phyloP scores from a whole-genome alignment of 1,284 basidiomycete genomes.

The Fomitopsis palustris region DNA sequence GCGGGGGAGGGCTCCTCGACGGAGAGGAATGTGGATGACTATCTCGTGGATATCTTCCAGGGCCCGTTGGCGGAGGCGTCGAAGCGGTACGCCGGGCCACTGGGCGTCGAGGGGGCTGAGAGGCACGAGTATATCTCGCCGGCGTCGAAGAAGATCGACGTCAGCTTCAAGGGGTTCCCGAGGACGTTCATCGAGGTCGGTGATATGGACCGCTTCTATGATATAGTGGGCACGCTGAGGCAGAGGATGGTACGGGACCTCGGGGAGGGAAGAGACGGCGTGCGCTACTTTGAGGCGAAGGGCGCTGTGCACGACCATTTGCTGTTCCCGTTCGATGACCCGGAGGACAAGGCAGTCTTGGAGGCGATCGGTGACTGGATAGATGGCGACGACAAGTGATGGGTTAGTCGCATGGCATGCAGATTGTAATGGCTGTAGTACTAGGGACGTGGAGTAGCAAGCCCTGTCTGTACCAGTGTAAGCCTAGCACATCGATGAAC shows the following conservation, averaged over 20 bases:
- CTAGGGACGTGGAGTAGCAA: no score
- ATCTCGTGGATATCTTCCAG: slow-evolving; percentile 8
- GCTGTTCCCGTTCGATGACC: slow-evolving; percentile 46
- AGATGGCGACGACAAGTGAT: neutral
- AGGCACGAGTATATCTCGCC: slow-evolving; percentile 54
- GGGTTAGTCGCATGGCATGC: no score
- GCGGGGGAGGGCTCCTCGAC: slow-evolving; percentile 13
- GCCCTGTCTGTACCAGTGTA: no score
- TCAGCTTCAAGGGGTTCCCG: slow-evolving; percentile 31
- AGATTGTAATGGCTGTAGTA: no score
- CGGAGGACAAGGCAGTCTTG: slow-evolving; percentile 37
- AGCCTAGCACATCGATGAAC: no score
- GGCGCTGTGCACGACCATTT: slow-evolving; percentile 48
- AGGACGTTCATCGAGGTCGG: slow-evolving; percentile 32
- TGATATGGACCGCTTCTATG: slow-evolving; percentile 28
- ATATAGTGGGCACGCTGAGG: slow-evolving; percentile 23
- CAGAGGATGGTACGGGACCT: slow-evolving; percentile 26
- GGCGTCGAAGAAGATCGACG: slow-evolving; percentile 30
- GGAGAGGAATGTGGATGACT: slow-evolving; percentile 25
- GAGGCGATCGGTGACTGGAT: slow-evolving; percentile 23
- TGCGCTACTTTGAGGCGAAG: slow-evolving; percentile 25
- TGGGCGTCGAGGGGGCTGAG: slow-evolving; percentile 26
- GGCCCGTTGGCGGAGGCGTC: slow-evolving; percentile 13
- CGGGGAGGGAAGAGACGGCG: slow-evolving; percentile 17
- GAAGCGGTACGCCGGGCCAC: slow-evolving; percentile 15